Percentiles rank a stretch among this genome's conserved stretches.
Conservation (phyloP, 768 basidiomycete species). For the Myochromella boudieri region DNA sequence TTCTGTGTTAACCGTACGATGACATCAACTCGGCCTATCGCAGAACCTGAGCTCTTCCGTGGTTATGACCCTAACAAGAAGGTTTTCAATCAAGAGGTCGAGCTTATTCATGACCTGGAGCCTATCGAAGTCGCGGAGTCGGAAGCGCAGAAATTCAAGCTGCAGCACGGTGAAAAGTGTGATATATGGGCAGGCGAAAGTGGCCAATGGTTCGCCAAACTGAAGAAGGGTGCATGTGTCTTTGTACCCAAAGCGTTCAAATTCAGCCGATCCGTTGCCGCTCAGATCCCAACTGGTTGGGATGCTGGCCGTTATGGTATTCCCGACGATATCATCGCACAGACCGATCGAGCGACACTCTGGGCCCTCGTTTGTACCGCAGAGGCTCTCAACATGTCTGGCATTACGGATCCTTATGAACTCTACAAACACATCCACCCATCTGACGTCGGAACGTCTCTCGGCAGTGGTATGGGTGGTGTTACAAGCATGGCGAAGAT, state of each 20-base stretch:
- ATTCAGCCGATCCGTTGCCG: constrained; percentile 93
- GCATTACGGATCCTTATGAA: constrained; percentile 97
- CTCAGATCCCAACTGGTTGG: constrained; percentile 98
- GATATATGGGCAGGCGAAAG: constrained; percentile 92
- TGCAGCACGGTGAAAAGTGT: constrained; percentile 94
- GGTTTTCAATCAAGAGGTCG: constrained; percentile 94
- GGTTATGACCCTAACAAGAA: constrained; percentile 99
- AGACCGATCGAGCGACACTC: constrained; percentile 88
- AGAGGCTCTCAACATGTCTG: constrained; percentile 95
- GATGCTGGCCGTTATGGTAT: constrained; percentile 95
- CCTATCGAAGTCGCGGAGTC: constrained; percentile 89
- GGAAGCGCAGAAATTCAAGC: constrained; percentile 94
- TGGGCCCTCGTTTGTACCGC: constrained; percentile 96
- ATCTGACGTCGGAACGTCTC: constrained; percentile 89
- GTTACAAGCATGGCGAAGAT: constrained; percentile 87
- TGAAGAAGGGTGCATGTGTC: constrained; percentile 96
- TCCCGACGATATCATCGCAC: constrained; percentile 92
- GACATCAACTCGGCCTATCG: constrained; percentile 13
- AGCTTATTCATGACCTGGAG: constrained; percentile 95
- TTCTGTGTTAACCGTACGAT: not conserved
- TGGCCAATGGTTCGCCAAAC: constrained; percentile 97
- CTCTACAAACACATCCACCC: constrained; percentile 97
- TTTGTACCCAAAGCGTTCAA: constrained; percentile 93
- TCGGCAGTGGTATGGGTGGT: constrained; percentile 99
- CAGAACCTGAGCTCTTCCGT: constrained; percentile 96